A percentile compares a stretch with the other conserved stretches of the same genome.
These are phyloP conservation scores for Dalbergia cultrata DNA, from an alignment of 306 rosid genomes.

Conservation along the genomic window DNA sequence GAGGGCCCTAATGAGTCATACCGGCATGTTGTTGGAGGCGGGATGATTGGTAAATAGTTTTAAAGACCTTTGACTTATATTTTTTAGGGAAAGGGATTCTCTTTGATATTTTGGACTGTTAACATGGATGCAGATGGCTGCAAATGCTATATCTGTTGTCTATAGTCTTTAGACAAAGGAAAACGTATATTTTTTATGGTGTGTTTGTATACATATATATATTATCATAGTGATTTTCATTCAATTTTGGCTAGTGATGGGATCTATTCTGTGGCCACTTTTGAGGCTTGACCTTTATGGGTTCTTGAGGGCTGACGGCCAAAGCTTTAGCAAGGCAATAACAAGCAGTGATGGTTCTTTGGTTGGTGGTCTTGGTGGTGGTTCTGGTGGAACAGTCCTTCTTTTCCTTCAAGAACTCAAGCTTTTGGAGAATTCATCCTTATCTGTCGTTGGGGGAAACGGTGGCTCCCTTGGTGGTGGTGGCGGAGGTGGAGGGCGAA, in stretches of 20 bases:
- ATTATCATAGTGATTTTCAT: constrained; percentile 40
- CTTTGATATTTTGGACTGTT: constrained; percentile 27
- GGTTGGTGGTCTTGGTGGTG: constrained; percentile 96
- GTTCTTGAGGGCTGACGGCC: constrained; percentile 87
- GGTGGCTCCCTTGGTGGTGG: constrained; percentile 96
- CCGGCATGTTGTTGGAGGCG: constrained; percentile 87
- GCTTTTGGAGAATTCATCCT: constrained; percentile 75
- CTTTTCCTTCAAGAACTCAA: constrained; percentile 94
- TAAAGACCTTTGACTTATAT: constrained; percentile 10
- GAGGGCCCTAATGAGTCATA: constrained; percentile 77
- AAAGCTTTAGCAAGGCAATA: constrained; percentile 72
- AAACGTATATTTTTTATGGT: constrained; percentile 37
- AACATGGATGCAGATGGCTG: constrained; percentile 38
- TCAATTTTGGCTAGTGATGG: constrained; percentile 74
- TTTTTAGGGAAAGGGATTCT: constrained; percentile 36
- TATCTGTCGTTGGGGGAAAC: constrained; percentile 85
- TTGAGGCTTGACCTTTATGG: constrained; percentile 79
- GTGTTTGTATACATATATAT: neutral
- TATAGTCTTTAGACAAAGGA: constrained; percentile 28
- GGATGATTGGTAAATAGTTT: constrained; percentile 83
- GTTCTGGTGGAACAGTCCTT: constrained; percentile 97
- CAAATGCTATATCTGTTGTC: constrained; percentile 35
- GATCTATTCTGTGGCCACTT: constrained; percentile 97
- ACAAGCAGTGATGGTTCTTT: constrained; percentile 66
- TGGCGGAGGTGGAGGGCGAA: constrained; percentile 99